Percentiles rank a stretch among this genome's conserved stretches.
These are phyloP conservation scores for Cochlearia excelsa DNA, from an alignment of 345 rosid species.

Conservation along the genomic window DNA sequence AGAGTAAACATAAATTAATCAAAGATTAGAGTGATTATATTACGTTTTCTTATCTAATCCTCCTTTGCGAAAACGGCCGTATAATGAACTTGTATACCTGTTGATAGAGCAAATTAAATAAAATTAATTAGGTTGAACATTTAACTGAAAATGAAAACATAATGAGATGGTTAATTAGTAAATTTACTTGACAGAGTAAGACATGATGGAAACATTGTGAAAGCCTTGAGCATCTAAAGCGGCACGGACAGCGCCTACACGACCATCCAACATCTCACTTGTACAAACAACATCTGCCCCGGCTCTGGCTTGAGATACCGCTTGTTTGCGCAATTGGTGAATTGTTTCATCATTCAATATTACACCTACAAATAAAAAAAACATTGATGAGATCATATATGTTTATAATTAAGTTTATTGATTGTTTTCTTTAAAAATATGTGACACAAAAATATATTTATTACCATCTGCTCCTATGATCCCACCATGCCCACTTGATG, in stretches of 20 bases:
- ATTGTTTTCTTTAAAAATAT: background rate
- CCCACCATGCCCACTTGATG: conserved; percentile 92
- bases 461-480: conserved; percentile 85
- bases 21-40: conserved; percentile 12
- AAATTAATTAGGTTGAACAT: background rate
- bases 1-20: no score
- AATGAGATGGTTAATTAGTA: background rate
- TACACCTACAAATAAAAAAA: conserved; percentile 47
- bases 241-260: conserved; percentile 75
- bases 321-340: conserved; percentile 88
- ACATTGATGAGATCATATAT: background rate
- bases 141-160: background rate
- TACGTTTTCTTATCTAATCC: conserved; percentile 81
- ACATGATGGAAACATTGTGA: conserved; percentile 91
- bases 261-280: conserved; percentile 99
- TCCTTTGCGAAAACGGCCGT: conserved; percentile 90
- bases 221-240: conserved; percentile 92
- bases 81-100: conserved; percentile 91
- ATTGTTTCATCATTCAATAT: conserved; percentile 94
- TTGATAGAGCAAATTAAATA: background rate
- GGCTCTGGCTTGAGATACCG: conserved; percentile 85
- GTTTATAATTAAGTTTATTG: no score
- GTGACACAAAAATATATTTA: background rate
- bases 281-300: conserved; percentile 98
- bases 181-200: conserved; percentile 84